Base-by-base conservation (phyloP, 1,284 basidiomycete species). In the Trametes versicolor region DNA sequence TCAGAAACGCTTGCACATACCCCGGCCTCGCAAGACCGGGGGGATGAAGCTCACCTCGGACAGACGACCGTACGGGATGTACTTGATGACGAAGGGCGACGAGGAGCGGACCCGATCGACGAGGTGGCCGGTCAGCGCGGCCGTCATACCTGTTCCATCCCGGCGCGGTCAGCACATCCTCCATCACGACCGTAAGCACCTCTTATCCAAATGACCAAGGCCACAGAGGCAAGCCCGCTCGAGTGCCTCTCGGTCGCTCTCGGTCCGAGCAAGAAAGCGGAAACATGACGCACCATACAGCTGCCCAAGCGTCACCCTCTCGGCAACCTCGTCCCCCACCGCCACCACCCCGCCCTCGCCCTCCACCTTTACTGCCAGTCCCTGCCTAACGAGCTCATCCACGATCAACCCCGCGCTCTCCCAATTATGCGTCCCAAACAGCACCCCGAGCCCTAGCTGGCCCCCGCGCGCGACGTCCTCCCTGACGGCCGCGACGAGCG, bases 361-460 rank as follows among this genome's bases (percentile, higher is more conserved):
- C 4, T 41, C 8, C 19, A 69, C 69, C 19, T 41, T 7, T 17
- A 69, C 69, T 17, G 87, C 93, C 56, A 96, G 76, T 7, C 88
- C 89, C 13, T 80, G 80, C 47, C 77, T 72, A 1, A 88, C 83
- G 58, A 97, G 80, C 68, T 87, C 85, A 17, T 84, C 81, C 27
- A 94, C 74, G 56, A 96, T 84, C 60, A 86, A 74, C 37, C 85
- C 79, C 63, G 86, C 87, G 61, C 89, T 92, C 39, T 81, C 79
- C 82, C 87, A 85, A 74, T 97, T 97, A 73, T 97, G 96, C 27
- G 95, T 95, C 1, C 93, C 96, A 70, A 97, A 96, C 2, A 96
- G 78, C 41, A 95, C 87, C 1, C 87, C 90, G 13, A 96, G 78
- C 6, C 79, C 80, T 4, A 86, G 85, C 17, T 9, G n/a, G 23